Percentiles rank a stretch among this genome's conserved stretches.
phyloP scores from a whole-genome alignment of 768 basidiomycete genomes.

The Hortiboletus campestris region DNA sequence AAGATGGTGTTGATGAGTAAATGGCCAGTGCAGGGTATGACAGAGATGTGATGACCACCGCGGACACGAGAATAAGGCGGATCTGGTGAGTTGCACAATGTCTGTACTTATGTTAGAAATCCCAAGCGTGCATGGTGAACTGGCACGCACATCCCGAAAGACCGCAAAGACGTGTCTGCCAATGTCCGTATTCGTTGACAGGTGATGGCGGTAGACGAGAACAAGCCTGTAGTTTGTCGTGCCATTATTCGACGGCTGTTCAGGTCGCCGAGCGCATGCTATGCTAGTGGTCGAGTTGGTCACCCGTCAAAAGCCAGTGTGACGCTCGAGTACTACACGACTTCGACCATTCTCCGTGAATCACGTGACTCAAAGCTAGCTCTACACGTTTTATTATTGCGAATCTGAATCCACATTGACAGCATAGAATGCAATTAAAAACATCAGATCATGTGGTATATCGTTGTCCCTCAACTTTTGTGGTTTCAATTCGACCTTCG shows the following conservation, averaged over 20 bases:
- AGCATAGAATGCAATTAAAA: slow-evolving; percentile 6
- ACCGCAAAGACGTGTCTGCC: slow-evolving; percentile 56
- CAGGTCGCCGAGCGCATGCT: slow-evolving; percentile 19
- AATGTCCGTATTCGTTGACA: slow-evolving; percentile 38
- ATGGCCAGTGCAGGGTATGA: slow-evolving; percentile 89
- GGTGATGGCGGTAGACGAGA: slow-evolving; percentile 15
- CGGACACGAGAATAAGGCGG: slow-evolving; percentile 82
- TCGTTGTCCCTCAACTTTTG: background rate
- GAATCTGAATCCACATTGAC: slow-evolving; percentile 11
- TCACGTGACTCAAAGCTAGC: slow-evolving; percentile 25
- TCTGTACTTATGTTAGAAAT: slow-evolving; percentile 37
- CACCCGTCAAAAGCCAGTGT: background rate
- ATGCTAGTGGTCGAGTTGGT: background rate
- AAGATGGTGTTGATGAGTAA: slow-evolving; percentile 72
- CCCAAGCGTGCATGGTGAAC: background rate
- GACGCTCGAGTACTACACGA: background rate
- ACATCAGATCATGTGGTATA: slow-evolving; percentile 21
- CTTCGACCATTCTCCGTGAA: background rate
- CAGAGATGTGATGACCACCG: slow-evolving; percentile 83
- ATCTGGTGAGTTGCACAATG: slow-evolving; percentile 92
- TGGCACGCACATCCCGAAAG: slow-evolving; percentile 75
- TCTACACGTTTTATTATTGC: too few relatives aligned
- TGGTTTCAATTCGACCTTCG: background rate
- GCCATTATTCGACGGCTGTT: slow-evolving; percentile 22
- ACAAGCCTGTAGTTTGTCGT: slow-evolving; percentile 17